These are phyloP conservation scores for Schrenkiella parvula DNA, from an alignment of 345 rosid genomes.

Conservation along the genomic window DNA sequence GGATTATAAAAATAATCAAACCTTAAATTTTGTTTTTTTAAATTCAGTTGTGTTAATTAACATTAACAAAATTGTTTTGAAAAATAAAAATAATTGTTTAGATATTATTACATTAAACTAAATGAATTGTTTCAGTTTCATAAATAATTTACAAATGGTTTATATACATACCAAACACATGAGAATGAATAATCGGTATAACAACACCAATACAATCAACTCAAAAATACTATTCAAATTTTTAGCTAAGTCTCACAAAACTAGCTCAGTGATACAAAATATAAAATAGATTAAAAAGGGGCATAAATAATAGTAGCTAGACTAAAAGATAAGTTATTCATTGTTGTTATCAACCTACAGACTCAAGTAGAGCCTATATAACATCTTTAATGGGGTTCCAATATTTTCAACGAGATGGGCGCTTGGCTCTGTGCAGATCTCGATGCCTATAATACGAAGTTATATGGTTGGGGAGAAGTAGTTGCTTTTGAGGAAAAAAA, in stretches of 20 bases:
- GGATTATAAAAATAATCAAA: neutral
- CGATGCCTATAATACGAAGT: neutral
- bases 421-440: constrained; percentile 4
- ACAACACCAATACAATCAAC: neutral
- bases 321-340: neutral
- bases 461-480: constrained; percentile 16
- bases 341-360: neutral
- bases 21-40: neutral
- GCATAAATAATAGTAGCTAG: neutral
- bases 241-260: neutral
- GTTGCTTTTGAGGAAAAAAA: neutral
- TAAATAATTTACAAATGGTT: neutral
- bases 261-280: neutral
- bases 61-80: neutral
- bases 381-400: constrained; percentile 1
- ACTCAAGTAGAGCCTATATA: neutral
- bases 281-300: neutral
- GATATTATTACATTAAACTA: neutral
- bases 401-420: neutral
- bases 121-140: neutral
- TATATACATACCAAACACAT: neutral
- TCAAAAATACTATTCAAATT: neutral
- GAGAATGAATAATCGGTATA: neutral
- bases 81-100: neutral
- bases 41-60: neutral